Conservation (phyloP, 2,329 filamentous ascomycete genomes). For the Diplocarpon rosae region DNA sequence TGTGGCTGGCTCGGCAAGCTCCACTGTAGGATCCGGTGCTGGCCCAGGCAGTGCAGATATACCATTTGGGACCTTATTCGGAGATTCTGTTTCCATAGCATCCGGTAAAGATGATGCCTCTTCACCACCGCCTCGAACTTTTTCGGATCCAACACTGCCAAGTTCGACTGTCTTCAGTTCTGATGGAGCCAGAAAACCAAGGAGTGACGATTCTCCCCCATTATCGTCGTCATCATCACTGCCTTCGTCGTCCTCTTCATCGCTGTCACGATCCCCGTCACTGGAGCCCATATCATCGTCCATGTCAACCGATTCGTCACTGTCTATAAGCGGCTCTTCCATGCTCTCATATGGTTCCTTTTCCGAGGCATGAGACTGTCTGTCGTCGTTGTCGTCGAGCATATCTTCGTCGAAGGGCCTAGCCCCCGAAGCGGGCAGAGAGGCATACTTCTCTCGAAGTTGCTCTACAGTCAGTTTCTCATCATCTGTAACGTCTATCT, state of each 20-base stretch:
- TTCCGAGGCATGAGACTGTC: slow-evolving; percentile 5
- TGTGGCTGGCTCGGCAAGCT: not conserved
- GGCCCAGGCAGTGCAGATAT: not conserved
- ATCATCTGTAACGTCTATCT: slow-evolving; percentile 41
- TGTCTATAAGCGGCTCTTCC: slow-evolving; percentile 33
- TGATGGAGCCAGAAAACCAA: slow-evolving; percentile 26
- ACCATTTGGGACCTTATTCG: not conserved
- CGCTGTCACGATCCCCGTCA: slow-evolving; percentile 37
- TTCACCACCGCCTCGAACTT: not conserved
- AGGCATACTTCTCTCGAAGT: slow-evolving; percentile 56
- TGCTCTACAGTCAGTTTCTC: slow-evolving; percentile 60
- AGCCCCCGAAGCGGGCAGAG: slow-evolving; percentile 38
- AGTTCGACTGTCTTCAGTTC: slow-evolving; percentile 27
- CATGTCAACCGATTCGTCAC: slow-evolving; percentile 58
- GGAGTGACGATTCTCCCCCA: slow-evolving; percentile 10
- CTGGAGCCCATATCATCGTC: slow-evolving; percentile 53
- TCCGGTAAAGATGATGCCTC: not conserved
- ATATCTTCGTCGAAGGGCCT: slow-evolving; percentile 25
- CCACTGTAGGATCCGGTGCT: not conserved
- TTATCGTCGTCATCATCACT: slow-evolving; percentile 28
- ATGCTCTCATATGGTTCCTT: slow-evolving; percentile 10
- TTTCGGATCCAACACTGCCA: slow-evolving; percentile 11
- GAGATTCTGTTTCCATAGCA: not conserved
- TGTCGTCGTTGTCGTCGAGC: slow-evolving; percentile 12
- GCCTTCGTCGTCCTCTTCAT: slow-evolving; percentile 34